phyloP scores from a whole-genome alignment of 2,329 filamentous ascomycete genomes.

The Trichoderma asperellum region DNA sequence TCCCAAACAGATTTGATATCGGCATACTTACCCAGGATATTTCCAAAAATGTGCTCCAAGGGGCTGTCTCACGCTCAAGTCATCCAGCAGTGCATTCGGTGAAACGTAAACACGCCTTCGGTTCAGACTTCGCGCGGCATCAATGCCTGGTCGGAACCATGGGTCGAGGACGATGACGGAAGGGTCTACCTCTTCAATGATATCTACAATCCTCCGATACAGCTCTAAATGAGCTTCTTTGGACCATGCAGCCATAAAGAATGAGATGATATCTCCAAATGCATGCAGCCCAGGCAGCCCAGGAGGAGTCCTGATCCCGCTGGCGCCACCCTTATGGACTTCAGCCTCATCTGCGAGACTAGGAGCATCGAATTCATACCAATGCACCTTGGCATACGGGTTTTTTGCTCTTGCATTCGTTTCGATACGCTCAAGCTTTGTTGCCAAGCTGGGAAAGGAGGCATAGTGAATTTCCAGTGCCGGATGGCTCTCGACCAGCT shows the following conservation, averaged over 20 bases:
- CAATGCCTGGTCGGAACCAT: slow-evolving; percentile 37
- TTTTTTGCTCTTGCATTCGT: slow-evolving; percentile 28
- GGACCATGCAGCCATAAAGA: slow-evolving; percentile 38
- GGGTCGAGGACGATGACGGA: slow-evolving; percentile 42
- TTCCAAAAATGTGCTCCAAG: slow-evolving; percentile 37
- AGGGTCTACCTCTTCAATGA: slow-evolving; percentile 41
- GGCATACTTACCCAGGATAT: slow-evolving; percentile 23
- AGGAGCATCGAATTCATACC: slow-evolving; percentile 34
- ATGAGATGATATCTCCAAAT: slow-evolving; percentile 29
- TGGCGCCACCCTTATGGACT: slow-evolving; percentile 14
- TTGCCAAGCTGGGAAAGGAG: slow-evolving; percentile 36
- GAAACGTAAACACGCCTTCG: slow-evolving; percentile 45
- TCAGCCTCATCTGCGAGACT: slow-evolving; percentile 25
- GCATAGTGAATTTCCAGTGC: slow-evolving; percentile 43
- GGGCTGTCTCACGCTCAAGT: slow-evolving; percentile 46
- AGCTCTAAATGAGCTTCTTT: slow-evolving; percentile 39
- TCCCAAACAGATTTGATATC: neutral
- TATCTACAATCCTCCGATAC: slow-evolving; percentile 33
- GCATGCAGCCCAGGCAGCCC: neutral
- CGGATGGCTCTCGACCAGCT: slow-evolving; percentile 41
- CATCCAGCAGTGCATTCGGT: slow-evolving; percentile 50
- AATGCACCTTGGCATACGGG: slow-evolving; percentile 30
- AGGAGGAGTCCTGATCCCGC: neutral
- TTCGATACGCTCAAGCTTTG: slow-evolving; percentile 32
- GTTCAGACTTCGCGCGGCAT: slow-evolving; percentile 33